Evolutionary conservation across 805 yeast genomes (phyloP), one percentile per base, ranked within the genome.

Genomic region (Torulaspora microellipsoides): DNA sequence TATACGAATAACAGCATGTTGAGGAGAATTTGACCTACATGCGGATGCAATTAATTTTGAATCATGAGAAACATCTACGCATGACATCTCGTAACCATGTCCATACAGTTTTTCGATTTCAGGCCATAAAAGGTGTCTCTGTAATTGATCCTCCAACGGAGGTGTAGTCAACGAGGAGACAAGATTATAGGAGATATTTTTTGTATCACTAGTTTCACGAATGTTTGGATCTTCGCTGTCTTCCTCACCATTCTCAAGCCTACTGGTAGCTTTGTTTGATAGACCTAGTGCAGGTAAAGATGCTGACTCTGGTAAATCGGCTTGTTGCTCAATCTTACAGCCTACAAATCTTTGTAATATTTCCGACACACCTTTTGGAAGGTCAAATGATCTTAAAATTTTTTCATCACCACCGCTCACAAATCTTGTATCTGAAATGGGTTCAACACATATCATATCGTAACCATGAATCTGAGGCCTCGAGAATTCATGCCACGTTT

Each of bases 391-490:
- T 53, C 99, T 73, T 50, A 91, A 65, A 9, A 88, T 81, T 67
- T 93, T 95, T 59, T 93, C 99, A 60, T 95, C 99, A 37, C 97
- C 98, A 12, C 90, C 98, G 42, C 96, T 86, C 3, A 90, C 85
- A 67, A 86, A 91, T 50, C 76, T 69, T 1, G 84, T 71, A 38
- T 71, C 65, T 13, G 76, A 65, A 11, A 93, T 64, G 10, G 83
- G 72, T 31, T 81, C 78, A 7, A 85, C 70, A 52, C 95, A 81
- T 31, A 86, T 74, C 97, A 93, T 89, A 59, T 93, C 98, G 60
- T 88, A 93, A 8, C 99, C 99, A 64, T 93, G 99, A 50, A 93
- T 93, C 64, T 93, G 99, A 0, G 99, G 98, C 54, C 99, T 77
- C 1, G 96, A 87, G 64, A 93, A 83, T 63, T 93, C 99, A 59